phyloP scores from a whole-genome alignment of 306 rosid species.

The Trifolium dubium region DNA sequence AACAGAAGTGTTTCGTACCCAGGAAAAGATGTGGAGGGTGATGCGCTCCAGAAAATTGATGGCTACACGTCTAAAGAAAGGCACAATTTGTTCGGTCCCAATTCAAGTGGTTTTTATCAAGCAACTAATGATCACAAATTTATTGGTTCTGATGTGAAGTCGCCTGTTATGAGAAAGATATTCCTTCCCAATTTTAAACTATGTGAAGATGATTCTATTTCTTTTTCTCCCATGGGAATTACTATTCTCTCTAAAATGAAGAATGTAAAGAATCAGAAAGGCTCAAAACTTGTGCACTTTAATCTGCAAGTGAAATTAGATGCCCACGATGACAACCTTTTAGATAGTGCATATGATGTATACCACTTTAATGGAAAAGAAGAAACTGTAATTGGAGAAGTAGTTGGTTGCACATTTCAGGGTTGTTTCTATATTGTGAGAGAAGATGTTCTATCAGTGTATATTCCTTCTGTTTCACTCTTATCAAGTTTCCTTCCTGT shows the following conservation, averaged over 20 bases:
- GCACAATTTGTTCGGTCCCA: conserved; percentile 45
- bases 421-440: conserved; percentile 85
- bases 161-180: conserved; percentile 64
- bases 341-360: conserved; percentile 50
- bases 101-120: conserved; percentile 63
- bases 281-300: conserved; percentile 68
- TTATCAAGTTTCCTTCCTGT: conserved; percentile 67
- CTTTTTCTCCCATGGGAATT: conserved; percentile 84
- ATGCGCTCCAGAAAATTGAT: conserved; percentile 45
- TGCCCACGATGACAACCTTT: conserved; percentile 64
- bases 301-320: conserved; percentile 60
- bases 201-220: conserved; percentile 64
- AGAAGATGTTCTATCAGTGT: conserved; percentile 75
- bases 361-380: conserved; percentile 53
- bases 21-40: conserved; percentile 44
- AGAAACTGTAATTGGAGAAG: conserved; percentile 71
- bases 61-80: conserved; percentile 46
- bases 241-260: conserved; percentile 64
- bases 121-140: conserved; percentile 45
- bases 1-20: conserved; percentile 41
- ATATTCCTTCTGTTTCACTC: conserved; percentile 75
- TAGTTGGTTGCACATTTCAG: conserved; percentile 80
- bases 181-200: conserved; percentile 65
- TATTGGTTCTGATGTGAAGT: conserved; percentile 51
- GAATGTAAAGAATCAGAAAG: conserved; percentile 47